Evolutionary conservation across 768 basidiomycete species (phyloP).

Genomic region (Cyclocybe cylindracea): DNA sequence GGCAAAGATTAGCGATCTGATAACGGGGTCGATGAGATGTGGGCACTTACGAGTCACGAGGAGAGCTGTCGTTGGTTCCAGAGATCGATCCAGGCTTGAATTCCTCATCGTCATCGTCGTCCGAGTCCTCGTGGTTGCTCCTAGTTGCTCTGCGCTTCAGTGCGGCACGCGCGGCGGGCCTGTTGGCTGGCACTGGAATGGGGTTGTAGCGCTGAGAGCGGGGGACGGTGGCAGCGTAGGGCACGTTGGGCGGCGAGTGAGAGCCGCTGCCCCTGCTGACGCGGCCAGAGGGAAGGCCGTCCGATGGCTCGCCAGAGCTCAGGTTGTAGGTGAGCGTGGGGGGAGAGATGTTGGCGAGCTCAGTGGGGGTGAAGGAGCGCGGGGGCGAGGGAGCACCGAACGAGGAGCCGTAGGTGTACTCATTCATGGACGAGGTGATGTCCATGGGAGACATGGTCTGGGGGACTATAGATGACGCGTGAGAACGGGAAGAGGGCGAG

Average conservation of each 20-base stretch:
- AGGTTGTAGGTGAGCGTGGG: constrained; percentile 69
- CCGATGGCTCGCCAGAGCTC: constrained; percentile 75
- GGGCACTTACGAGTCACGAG: constrained; percentile 41
- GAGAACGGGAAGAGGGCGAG: constrained; percentile 8
- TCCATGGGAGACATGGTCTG: constrained; percentile 61
- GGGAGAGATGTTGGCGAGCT: constrained; percentile 63
- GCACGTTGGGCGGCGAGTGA: constrained; percentile 46
- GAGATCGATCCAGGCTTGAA: constrained; percentile 57
- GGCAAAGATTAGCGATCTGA: not conserved
- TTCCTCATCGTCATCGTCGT: constrained; percentile 76
- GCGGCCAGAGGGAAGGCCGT: constrained; percentile 62
- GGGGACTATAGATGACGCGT: constrained; percentile 42
- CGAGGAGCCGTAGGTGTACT: constrained; percentile 57
- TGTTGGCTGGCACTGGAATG: constrained; percentile 56
- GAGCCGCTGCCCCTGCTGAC: constrained; percentile 74
- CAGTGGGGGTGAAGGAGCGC: constrained; percentile 72
- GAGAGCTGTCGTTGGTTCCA: constrained; percentile 46
- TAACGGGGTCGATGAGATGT: not conserved
- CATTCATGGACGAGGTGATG: constrained; percentile 56
- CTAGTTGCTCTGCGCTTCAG: constrained; percentile 46
- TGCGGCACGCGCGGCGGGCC: constrained; percentile 49
- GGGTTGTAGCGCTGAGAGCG: constrained; percentile 83
- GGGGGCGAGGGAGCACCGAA: constrained; percentile 55
- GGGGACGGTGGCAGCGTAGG: constrained; percentile 63
- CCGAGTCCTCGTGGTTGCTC: constrained; percentile 57